A percentile compares a stretch with the other conserved stretches of the same genome.
Evolutionary conservation across 2,329 filamentous ascomycete genomes (phyloP).

Genomic region (Clarireedia hainanense): DNA sequence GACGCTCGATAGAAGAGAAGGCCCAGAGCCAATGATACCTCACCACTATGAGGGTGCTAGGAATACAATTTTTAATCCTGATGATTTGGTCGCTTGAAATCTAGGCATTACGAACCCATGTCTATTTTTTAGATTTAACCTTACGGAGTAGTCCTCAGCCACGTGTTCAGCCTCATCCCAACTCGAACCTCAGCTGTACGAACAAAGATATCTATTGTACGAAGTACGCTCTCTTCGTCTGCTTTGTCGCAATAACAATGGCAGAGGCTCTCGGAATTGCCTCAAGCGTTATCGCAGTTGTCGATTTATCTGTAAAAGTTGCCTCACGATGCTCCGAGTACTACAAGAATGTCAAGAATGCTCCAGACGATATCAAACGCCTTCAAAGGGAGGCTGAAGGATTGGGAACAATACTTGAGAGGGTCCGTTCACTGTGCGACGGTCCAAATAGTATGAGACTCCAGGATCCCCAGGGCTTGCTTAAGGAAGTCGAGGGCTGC

Average conservation of each 20-base stretch:
- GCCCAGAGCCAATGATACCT: too few species aligned
- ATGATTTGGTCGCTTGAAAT: too few species aligned
- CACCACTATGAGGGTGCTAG: too few species aligned
- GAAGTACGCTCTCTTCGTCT: constrained; percentile 7
- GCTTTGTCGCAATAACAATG: constrained; percentile 10
- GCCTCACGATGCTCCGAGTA: constrained; percentile 31
- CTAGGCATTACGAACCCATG: too few species aligned
- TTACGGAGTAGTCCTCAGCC: too few species aligned
- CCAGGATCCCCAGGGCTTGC: constrained; percentile 22
- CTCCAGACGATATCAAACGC: constrained; percentile 27
- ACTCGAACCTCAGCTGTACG: constrained; percentile 7
- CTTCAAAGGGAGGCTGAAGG: constrained; percentile 25
- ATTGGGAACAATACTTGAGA: constrained; percentile 24
- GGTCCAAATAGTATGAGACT: constrained; percentile 24
- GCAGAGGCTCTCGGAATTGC: constrained; percentile 25
- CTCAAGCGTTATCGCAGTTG: constrained; percentile 32
- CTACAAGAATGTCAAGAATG: constrained; percentile 16
- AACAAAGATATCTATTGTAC: constrained; percentile 27
- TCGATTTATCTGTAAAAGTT: constrained; percentile 33
- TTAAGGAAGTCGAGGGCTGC: constrained; percentile 17
- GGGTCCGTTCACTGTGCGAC: constrained; percentile 24
- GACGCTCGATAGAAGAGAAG: too few species aligned
- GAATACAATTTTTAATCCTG: too few species aligned
- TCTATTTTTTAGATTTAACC: too few species aligned
- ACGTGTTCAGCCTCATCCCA: not conserved